phyloP scores from a whole-genome alignment of 768 basidiomycete genomes.

The Strobilomyces dryophilus region DNA sequence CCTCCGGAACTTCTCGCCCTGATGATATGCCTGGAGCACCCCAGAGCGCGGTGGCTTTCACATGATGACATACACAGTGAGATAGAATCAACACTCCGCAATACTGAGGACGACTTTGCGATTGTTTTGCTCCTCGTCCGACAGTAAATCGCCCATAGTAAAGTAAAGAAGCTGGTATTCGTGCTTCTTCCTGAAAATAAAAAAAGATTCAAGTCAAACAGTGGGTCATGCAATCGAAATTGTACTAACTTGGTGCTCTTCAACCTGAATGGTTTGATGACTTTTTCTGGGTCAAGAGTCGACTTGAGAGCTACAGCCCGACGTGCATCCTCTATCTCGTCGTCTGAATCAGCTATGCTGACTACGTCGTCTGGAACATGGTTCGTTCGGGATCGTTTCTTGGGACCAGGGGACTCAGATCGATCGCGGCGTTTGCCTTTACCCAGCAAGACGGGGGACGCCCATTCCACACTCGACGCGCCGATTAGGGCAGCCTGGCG shows the following conservation, averaged over 20 bases:
- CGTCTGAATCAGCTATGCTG: constrained; percentile 19
- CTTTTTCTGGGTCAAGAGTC: constrained; percentile 28
- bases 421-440: constrained; percentile 22
- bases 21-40: not conserved
- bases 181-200: constrained; percentile 30
- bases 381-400: constrained; percentile 28
- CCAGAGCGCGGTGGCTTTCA: constrained; percentile 46
- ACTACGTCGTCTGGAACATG: constrained; percentile 26
- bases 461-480: constrained; percentile 1
- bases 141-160: constrained; percentile 62
- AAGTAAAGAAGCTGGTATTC: constrained; percentile 85
- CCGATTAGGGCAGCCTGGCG: constrained; percentile 21
- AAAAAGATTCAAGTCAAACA: not conserved
- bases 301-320: not conserved
- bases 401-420: constrained; percentile 19
- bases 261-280: constrained; percentile 50
- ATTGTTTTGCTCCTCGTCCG: constrained; percentile 43
- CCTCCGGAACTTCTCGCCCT: constrained; percentile 28
- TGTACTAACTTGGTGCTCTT: constrained; percentile 39
- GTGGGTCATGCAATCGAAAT: not conserved
- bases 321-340: constrained; percentile 3
- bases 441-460: constrained; percentile 1
- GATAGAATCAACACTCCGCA: constrained; percentile 24
- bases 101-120: constrained; percentile 54
- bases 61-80: constrained; percentile 21